Evolutionary conservation across 768 basidiomycete species (phyloP).

Genomic region (Imleria badia): DNA sequence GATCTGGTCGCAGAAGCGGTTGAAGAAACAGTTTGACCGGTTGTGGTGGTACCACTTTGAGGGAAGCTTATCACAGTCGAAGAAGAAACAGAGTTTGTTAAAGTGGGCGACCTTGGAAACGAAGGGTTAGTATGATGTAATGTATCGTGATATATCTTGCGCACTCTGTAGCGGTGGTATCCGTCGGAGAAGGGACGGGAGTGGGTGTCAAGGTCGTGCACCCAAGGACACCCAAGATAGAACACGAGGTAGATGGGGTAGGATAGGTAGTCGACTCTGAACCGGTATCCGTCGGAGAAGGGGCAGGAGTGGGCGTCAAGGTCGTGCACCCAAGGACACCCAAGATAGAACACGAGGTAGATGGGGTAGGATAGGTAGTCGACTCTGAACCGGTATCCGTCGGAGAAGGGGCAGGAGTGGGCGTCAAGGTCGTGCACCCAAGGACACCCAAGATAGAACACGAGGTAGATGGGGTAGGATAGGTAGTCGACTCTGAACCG

Average conservation of each 20-base stretch:
- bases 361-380: no score
- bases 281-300: no score
- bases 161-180: constrained; percentile 12
- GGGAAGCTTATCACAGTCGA: constrained; percentile 36
- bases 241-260: constrained; percentile 16
- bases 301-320: neutral
- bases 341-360: constrained; percentile 17
- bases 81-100: constrained; percentile 1
- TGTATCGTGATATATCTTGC: neutral
- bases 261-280: no score
- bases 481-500: neutral
- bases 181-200: no score
- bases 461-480: constrained; percentile 10
- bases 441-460: constrained; percentile 19
- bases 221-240: constrained; percentile 16
- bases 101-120: neutral
- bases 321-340: constrained; percentile 21
- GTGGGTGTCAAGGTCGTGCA: constrained; percentile 14
- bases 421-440: constrained; percentile 13
- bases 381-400: neutral
- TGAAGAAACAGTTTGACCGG: neutral
- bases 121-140: neutral
- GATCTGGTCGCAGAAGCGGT: constrained; percentile 4
- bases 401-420: neutral
- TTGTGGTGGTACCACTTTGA: constrained; percentile 8